Evolutionary conservation across 352 stramenopile species (phyloP), one percentile per base, ranked within the genome.

Genomic region (Phytophthora gonapodyides): DNA sequence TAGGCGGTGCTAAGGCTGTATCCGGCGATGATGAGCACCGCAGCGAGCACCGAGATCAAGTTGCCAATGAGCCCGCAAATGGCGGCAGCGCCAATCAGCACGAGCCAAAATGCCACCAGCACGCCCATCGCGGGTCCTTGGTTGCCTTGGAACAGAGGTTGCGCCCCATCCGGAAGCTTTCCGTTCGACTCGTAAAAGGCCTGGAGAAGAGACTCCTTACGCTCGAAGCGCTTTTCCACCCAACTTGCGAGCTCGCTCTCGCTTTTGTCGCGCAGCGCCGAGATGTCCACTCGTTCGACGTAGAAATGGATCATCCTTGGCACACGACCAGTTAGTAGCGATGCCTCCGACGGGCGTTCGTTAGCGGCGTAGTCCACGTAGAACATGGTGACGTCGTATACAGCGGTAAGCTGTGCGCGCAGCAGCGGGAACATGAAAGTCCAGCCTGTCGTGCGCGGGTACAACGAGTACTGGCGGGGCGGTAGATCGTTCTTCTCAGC

Each of bases 351-450:
- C 47, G 85, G 82, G 21, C 82, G 81, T 55, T 92, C 78, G 52
- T 79, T 78, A 27, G 70, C 46, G 8, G 67, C 54, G 48, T 85
- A 75, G 61, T 94, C 85, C 33, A 91, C 78, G 49, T 85, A 94
- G 59, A 91, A 91, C 76, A 94, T 85, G 13, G 82, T 94, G 24
- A 92, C 61, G 56, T 94, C 85, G 61, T 95, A 93, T 42, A 95
- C 75, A 21, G 83, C 86, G 30, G 74, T 72, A 2, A 94, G 64
- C 27, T 89, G 63, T 13, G 63, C 63, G 17, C 75, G 69, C 48
- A 95, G 41, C 19, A 83, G 50, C 9, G 80, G 79, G 44, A 93
- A 83, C 67, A 92, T 89, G 53, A 88, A 90, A 27, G 71, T 87
- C 73, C 76, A 93, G 9, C 86, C 86, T 1, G 78, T 92, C 8